Base-by-base conservation (phyloP, 78 protist species). In the Dictyostelium capitatum region DNA sequence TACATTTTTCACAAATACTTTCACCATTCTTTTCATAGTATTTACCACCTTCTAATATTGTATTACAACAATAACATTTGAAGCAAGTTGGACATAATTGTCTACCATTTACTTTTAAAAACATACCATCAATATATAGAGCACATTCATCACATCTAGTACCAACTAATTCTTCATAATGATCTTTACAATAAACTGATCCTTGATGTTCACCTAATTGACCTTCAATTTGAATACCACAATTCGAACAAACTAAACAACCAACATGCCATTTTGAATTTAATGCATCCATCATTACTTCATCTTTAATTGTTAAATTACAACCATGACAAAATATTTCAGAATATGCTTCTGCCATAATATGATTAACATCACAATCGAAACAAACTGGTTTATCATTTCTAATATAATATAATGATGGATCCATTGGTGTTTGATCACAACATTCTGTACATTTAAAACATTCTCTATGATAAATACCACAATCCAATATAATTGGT, bases 271-370 rank as follows among this genome's bases (percentile, higher is more conserved):
- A 87, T 64, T 87, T 87, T 11, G 48, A 73, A n/a, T 82, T 82
- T 1, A 87, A n/a, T 37, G 93, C 93, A 47, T 77, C 84, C 93
- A 87, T 87, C 93, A 87, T 87, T 15, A 73, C 92, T 14, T 87
- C 93, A 10, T 87, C 93, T 7, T 37, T 11, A 30, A 87, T 87
- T 10, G 56, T 12, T 51, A 11, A 9, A 28, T 87, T 87, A 46
- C 93, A 87, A 19, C 78, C 83, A 87, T 51, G 30, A 30, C 93
- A 87, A 77, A 32, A 17, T 51, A 77, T 59, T 54, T 87, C 91
- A 1, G 54, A 37, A 19, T 62, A 37, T 54, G 74, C 54, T 6
- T 73, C 56, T 19, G 41, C 46, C 54, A 73, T n/a, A 43, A 73
- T 73, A 73, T 73, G 79, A 23, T 73, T 73, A 9, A 73, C 50